Evolutionary conservation across 1,284 basidiomycete species (phyloP), one percentile per base, ranked within the genome.

Genomic region (Papiliotrema fonsecae): DNA sequence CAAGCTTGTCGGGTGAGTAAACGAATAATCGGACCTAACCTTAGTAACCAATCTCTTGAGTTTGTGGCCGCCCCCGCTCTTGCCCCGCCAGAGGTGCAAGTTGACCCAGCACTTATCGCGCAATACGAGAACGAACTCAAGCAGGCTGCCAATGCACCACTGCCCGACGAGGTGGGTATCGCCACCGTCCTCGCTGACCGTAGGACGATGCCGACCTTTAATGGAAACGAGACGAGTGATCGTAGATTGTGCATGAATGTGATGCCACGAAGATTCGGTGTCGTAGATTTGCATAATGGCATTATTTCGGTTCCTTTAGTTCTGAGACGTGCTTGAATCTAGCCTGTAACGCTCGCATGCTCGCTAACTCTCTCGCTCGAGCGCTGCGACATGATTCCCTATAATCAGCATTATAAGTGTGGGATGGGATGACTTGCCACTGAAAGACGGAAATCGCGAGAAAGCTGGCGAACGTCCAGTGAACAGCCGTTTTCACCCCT

Each of bases 11-110:
- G 96, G 92, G 89, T 89, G 65, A 60, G 86, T 77, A 5, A 19
- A 26, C 18, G 37, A 32, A 18, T 45, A 31, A 16, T 16, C 3
- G 14, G 36, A 9, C 26, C 50, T 46, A 6, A 45, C 21, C 14
- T 36, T 56, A 91, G 90, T 55, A 97, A 97, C 78, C 78, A 85
- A 45, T 60, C 77, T 42, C 84, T 99, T 57, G 94, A 98, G 55
- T 97, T 99, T 63, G 92, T 96, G 53, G 93, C 96, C 49, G 93
- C 92, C 9, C 91, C 92, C 31, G 96, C 96, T 47, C 85, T 98
- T 48, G 87, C 87, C 26, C 96, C 96, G 49, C 89, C 93, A 55
- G 92, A 97, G 77, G 90, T 97, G 56, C 69, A 81, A 57, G 82
- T 98, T 65, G 93, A 97, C 75, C 76, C 80, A 28, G 74, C 62